Percentiles rank a stretch among this genome's conserved stretches.
phyloP scores from a whole-genome alignment of 208 protist species.

The Acanthamoeba culbertsoni region DNA sequence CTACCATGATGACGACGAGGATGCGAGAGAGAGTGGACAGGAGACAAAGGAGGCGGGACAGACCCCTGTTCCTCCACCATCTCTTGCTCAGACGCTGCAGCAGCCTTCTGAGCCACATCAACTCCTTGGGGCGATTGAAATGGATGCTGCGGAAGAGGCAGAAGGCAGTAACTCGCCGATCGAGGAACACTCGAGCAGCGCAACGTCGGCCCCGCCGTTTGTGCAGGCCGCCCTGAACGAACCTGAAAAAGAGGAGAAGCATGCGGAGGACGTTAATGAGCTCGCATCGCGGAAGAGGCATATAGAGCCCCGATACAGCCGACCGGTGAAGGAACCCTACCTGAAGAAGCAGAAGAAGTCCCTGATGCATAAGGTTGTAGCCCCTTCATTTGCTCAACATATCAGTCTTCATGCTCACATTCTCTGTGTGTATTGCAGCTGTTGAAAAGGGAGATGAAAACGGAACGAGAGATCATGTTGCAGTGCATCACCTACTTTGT shows the following conservation, averaged over 20 bases:
- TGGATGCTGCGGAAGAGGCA: too few relatives aligned
- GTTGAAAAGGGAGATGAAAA: background rate
- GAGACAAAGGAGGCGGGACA: background rate
- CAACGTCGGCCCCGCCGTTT: background rate
- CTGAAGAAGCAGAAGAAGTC: conserved; percentile 20
- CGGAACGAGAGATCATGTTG: background rate
- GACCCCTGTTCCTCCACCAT: background rate
- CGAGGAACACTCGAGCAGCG: background rate
- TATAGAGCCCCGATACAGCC: background rate
- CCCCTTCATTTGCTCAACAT: background rate
- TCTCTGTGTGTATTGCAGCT: background rate
- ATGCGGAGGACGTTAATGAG: background rate
- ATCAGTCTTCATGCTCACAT: background rate
- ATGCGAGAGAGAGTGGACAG: background rate
- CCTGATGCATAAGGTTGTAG: background rate
- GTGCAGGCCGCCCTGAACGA: background rate
- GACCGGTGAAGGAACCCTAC: background rate
- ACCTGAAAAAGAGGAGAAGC: background rate
- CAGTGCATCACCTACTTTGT: conserved; percentile 23
- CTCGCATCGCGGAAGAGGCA: background rate
- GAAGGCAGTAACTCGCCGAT: too few relatives aligned
- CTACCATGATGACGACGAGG: background rate
- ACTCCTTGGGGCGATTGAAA: too few relatives aligned
- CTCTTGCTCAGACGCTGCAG: background rate
- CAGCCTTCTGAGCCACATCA: too few relatives aligned